Evolutionary conservation across 2,329 filamentous ascomycete genomes (phyloP).

Genomic region (Neonectria faginata): DNA sequence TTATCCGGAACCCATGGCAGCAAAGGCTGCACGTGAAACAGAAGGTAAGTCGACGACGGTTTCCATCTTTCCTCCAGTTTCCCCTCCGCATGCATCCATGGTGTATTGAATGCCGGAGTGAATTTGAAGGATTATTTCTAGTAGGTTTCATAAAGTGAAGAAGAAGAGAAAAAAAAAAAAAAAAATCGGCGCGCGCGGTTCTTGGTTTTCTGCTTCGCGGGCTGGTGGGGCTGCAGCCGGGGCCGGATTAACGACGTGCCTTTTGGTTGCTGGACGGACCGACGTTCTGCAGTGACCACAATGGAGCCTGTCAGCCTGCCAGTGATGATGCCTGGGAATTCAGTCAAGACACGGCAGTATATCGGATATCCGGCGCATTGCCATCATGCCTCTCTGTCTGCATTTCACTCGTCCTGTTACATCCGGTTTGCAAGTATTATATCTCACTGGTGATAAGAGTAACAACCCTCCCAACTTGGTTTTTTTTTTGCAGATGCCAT

Average conservation of each 20-base stretch:
- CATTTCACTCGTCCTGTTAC: no score
- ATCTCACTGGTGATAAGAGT: background rate
- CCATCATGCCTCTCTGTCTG: no score
- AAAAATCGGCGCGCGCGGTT: constrained; percentile 18
- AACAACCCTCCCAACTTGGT: background rate
- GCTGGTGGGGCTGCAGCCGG: constrained; percentile 24
- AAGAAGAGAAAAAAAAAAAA: constrained; percentile 44
- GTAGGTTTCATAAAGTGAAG: constrained; percentile 53
- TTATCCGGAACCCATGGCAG: constrained; percentile 53
- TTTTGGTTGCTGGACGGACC: constrained; percentile 7
- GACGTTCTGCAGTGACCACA: background rate
- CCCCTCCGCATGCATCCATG: constrained; percentile 72
- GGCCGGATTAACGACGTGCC: constrained; percentile 47
- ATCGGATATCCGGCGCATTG: background rate
- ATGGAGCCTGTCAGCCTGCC: background rate
- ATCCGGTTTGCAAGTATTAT: no score
- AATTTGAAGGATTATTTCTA: constrained; percentile 71
- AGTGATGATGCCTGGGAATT: background rate
- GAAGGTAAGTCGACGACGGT: constrained; percentile 63
- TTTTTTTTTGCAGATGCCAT: background rate
- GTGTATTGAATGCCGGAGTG: constrained; percentile 72
- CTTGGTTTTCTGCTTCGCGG: constrained; percentile 33
- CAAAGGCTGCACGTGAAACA: constrained; percentile 53
- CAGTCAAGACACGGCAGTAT: background rate
- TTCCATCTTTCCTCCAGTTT: constrained; percentile 75